Conservation (phyloP, 2,329 filamentous ascomycete genomes). For the Fusarium cicatricum region DNA sequence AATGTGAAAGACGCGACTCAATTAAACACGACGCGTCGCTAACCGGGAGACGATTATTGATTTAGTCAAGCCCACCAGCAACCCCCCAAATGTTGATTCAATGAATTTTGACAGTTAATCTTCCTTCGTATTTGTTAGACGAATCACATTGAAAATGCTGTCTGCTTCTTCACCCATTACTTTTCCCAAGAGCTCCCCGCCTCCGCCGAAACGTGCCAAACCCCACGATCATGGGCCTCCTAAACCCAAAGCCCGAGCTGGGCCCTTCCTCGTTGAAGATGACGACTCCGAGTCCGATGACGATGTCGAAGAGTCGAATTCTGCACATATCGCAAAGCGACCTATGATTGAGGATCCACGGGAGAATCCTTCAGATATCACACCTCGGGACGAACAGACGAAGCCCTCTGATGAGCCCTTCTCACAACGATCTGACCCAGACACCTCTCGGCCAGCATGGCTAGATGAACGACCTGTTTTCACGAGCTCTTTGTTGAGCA, state of each 20-base stretch:
- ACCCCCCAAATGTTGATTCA: constrained; percentile 1
- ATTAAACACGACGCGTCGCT: constrained; percentile 44
- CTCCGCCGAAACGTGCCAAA: constrained; percentile 48
- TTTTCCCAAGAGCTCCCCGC: constrained; percentile 61
- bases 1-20: constrained; percentile 38
- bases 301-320: background rate
- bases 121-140: background rate
- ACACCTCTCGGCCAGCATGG: constrained; percentile 27
- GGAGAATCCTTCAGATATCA: constrained; percentile 13
- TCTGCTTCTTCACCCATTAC: constrained; percentile 66
- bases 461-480: constrained; percentile 40
- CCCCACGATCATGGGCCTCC: constrained; percentile 47
- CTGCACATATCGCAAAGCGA: constrained; percentile 41
- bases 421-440: constrained; percentile 3
- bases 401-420: constrained; percentile 5
- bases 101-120: background rate
- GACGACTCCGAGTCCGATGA: constrained; percentile 47
- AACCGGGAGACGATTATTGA: constrained; percentile 15
- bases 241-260: constrained; percentile 47
- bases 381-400: background rate
- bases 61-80: constrained; percentile 20
- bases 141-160: constrained; percentile 56
- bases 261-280: constrained; percentile 53
- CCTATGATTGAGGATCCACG: constrained; percentile 44
- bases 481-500: constrained; percentile 39